Evolutionary conservation across 495 filamentous ascomycete genomes (phyloP).

Genomic region (Aspergillus asperescens): DNA sequence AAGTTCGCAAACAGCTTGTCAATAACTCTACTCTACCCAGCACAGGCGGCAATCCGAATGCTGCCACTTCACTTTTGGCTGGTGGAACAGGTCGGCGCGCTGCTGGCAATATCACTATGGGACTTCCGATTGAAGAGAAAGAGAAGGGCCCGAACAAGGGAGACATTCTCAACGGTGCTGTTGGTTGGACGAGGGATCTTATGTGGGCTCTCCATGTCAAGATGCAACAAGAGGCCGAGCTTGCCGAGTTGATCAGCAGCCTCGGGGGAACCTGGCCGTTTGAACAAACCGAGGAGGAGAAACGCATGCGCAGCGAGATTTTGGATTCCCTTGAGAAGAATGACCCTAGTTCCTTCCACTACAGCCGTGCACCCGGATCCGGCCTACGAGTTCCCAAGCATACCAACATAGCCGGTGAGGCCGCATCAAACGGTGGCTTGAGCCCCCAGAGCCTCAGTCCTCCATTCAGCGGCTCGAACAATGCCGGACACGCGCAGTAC

Average conservation of each 20-base stretch:
- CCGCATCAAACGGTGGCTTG: constrained; percentile 46
- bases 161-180: constrained; percentile 94
- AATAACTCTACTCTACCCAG: constrained; percentile 86
- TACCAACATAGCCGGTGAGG: constrained; percentile 83
- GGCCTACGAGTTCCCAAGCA: constrained; percentile 88
- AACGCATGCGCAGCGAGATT: constrained; percentile 89
- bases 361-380: constrained; percentile 76
- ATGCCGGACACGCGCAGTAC: constrained; percentile 56
- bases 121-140: constrained; percentile 89
- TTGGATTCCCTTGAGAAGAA: constrained; percentile 77
- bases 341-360: constrained; percentile 63
- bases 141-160: constrained; percentile 99
- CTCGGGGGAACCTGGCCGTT: constrained; percentile 73
- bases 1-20: constrained; percentile 86
- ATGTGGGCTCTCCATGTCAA: constrained; percentile 94
- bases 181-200: constrained; percentile 92
- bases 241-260: constrained; percentile 64
- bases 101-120: constrained; percentile 83
- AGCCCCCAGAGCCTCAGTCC: constrained; percentile 67
- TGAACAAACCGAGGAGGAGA: constrained; percentile 84
- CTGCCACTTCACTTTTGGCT: constrained; percentile 79
- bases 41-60: constrained; percentile 64
- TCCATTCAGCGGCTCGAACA: constrained; percentile 55
- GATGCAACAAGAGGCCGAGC: constrained; percentile 79
- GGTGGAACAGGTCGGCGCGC: constrained; percentile 80